Evolutionary conservation across 2,329 filamentous ascomycete species (phyloP).

Genomic region (Fusarium pseudoanthophilum): DNA sequence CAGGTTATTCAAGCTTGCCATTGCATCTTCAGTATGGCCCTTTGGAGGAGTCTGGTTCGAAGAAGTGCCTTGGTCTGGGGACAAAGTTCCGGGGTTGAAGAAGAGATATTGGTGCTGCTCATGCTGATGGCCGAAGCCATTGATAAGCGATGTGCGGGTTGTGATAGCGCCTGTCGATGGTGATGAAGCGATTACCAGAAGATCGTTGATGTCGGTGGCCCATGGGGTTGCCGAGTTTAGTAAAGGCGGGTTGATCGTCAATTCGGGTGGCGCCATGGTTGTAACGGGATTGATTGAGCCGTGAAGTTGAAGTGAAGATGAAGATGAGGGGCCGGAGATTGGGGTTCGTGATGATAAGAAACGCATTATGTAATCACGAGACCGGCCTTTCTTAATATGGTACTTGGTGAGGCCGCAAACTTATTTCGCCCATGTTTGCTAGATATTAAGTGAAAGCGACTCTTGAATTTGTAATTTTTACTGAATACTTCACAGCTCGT

Average conservation of each 20-base stretch:
- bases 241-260: slow-evolving; percentile 71
- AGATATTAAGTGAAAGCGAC: accelerated
- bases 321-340: slow-evolving; percentile 11
- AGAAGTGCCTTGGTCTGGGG: slow-evolving; percentile 34
- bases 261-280: slow-evolving; percentile 38
- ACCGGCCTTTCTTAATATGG: neutral
- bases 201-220: slow-evolving; percentile 73
- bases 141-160: slow-evolving; percentile 73
- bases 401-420: neutral
- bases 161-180: slow-evolving; percentile 78
- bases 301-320: neutral
- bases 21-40: slow-evolving; percentile 35
- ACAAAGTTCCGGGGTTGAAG: slow-evolving; percentile 60
- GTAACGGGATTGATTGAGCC: no score
- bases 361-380: slow-evolving; percentile 15
- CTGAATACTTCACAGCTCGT: neutral
- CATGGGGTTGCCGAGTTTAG: slow-evolving; percentile 82
- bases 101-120: slow-evolving; percentile 72
- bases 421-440: neutral
- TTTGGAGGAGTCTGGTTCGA: slow-evolving; percentile 31
- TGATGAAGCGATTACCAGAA: slow-evolving; percentile 69
- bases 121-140: slow-evolving; percentile 72
- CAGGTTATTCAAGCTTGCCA: slow-evolving; percentile 72
- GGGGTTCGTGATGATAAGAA: slow-evolving; percentile 4
- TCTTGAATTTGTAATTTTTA: neutral